Evolutionary conservation across 2,329 filamentous ascomycete genomes (phyloP).

Genomic region (Cryphonectria japonica): DNA sequence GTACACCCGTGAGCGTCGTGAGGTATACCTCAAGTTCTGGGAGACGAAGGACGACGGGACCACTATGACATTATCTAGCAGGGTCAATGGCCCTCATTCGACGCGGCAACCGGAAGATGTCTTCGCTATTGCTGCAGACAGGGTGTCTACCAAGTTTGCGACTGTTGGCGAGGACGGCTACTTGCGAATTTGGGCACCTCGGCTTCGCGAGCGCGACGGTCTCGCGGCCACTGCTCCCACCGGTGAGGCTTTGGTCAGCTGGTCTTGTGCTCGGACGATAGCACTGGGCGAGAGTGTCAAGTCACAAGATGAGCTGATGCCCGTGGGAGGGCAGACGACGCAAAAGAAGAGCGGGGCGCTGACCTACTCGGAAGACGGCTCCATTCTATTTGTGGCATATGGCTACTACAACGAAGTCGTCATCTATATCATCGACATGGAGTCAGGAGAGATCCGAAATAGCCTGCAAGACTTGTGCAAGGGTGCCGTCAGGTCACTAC

Average conservation of each 20-base stretch:
- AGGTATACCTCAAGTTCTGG: constrained; percentile 93
- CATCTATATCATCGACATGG: constrained; percentile 77
- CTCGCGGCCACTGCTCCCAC: constrained; percentile 62
- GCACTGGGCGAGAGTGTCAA: constrained; percentile 50
- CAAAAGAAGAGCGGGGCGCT: constrained; percentile 63
- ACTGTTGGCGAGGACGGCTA: constrained; percentile 82
- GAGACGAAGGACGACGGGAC: constrained; percentile 60
- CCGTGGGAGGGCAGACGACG: constrained; percentile 34
- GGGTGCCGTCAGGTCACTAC: constrained; percentile 67
- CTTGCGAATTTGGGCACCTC: constrained; percentile 82
- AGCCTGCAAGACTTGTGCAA: constrained; percentile 70
- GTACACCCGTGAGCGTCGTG: constrained; percentile 59
- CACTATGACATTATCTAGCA: constrained; percentile 75
- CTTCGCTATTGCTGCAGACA: constrained; percentile 74
- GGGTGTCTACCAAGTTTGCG: constrained; percentile 72
- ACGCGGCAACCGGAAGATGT: constrained; percentile 61
- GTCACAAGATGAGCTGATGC: constrained; percentile 40
- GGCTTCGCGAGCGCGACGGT: constrained; percentile 69
- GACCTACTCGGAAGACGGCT: constrained; percentile 82
- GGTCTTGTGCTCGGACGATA: constrained; percentile 69
- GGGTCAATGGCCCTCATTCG: constrained; percentile 82
- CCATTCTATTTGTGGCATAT: constrained; percentile 73
- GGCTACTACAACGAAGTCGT: constrained; percentile 59
- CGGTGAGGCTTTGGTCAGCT: constrained; percentile 68
- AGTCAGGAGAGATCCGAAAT: constrained; percentile 67